Evolutionary conservation across 805 yeast species (phyloP), one percentile per base, ranked within the genome.

Genomic region (Candida incommunis): DNA sequence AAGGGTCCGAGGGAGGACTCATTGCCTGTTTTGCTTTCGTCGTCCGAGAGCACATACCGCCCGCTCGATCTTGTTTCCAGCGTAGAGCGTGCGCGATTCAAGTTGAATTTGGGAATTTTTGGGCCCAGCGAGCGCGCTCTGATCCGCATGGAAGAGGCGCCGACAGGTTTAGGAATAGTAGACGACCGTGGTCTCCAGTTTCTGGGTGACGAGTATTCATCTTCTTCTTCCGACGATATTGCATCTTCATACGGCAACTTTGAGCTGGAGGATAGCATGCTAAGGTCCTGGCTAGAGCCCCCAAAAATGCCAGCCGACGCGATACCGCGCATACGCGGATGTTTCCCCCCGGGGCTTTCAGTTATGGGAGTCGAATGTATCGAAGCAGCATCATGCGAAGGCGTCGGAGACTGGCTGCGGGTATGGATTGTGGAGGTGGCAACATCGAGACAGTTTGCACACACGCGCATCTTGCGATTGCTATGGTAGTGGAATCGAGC

Each of bases 401-500:
- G 16, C 4, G 31, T 37, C 23, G 41, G 37, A 31, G 37, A 31
- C 18, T 31, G 13, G 5, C 18, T 9, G 11, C 37, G 11, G 7
- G 37, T 31, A 18, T 11, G 37, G 7, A 31, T 31, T 31, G 37
- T 31, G 20, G 37, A 31, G 20, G 7, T 31, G 1, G 76, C 72
- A 51, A 75, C 68, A 22, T 69, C 68, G 41, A 70, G 71, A 58
- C 96, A 87, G 1, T 81, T 77, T 45, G 73, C 70, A 56, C 96
- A 87, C 1, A 82, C 85, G 47, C 95, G 65, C 71, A 82, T 72
- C 56, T 72, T 79, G 25, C 54, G 48, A 3, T 49, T 44, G 18
- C 88, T 94, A 22, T 68, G 68, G 52, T 72, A 68, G 35, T 78
- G 72, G 67, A 84, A 70, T 59, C 69, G 69, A 43, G 75, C 72